Evolutionary conservation across 2,329 filamentous ascomycete species (phyloP).

Genomic region (Stachybotrys echinatus): DNA sequence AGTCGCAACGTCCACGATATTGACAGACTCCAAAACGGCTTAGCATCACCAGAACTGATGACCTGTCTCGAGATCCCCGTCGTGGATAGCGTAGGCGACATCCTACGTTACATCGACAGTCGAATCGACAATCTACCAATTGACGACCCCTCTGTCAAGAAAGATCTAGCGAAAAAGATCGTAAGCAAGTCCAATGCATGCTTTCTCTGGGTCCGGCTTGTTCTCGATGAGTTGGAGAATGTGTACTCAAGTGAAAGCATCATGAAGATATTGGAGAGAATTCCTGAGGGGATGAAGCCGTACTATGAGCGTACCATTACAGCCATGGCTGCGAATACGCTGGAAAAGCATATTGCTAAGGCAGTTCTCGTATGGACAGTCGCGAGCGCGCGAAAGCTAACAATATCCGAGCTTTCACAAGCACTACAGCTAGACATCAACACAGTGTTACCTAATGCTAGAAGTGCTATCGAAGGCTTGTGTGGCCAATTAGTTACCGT

Average conservation of each 20-base stretch:
- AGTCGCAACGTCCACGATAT: conserved; percentile 17
- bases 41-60: too few species aligned
- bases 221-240: conserved; percentile 21
- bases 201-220: conserved; percentile 26
- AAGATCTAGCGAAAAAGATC: conserved; percentile 12
- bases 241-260: conserved; percentile 17
- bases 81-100: conserved; percentile 16
- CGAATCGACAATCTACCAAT: conserved; percentile 13
- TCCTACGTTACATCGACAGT: conserved; percentile 15
- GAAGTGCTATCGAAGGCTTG: conserved; percentile 14
- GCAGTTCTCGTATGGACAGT: conserved; percentile 21
- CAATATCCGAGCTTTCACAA: conserved; percentile 17
- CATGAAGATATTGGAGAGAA: conserved; percentile 16
- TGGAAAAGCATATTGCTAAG: conserved; percentile 19
- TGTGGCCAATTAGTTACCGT: too few species aligned
- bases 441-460: conserved; percentile 10
- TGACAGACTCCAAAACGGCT: conserved; percentile 6
- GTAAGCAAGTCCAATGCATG: conserved; percentile 19
- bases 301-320: conserved; percentile 14
- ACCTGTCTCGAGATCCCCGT: conserved; percentile 9
- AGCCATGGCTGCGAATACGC: conserved; percentile 17
- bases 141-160: conserved; percentile 2
- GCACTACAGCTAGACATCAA: conserved; percentile 21
- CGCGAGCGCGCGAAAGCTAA: conserved; percentile 14
- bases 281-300: conserved; percentile 25